A percentile compares a stretch with the other conserved stretches of the same genome.
phyloP scores from a whole-genome alignment of 306 rosid genomes.

The barrel medic (Medicago truncatula) region DNA sequence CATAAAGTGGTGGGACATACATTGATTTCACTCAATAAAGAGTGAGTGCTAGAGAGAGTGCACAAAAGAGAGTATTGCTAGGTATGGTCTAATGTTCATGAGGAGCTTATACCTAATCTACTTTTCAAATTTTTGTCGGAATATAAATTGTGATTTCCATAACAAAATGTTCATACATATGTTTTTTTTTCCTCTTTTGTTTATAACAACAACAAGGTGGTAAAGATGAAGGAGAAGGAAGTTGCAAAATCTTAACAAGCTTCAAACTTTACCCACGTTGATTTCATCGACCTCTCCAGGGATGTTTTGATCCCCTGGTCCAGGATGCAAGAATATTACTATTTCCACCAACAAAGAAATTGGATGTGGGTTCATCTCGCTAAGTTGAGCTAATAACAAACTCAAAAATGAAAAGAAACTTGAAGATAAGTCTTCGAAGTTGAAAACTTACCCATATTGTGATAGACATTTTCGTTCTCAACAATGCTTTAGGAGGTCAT shows the following conservation, averaged over 20 bases:
- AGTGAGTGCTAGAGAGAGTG: too few species aligned
- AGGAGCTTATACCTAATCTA: too few species aligned
- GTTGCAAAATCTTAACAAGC: background rate
- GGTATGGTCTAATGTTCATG: too few species aligned
- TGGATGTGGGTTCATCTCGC: background rate
- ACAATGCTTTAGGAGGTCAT: background rate
- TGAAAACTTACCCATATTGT: conserved; percentile 54
- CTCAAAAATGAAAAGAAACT: background rate
- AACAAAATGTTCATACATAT: too few species aligned
- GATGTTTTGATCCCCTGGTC: background rate
- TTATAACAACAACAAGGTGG: background rate
- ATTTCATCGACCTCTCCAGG: background rate
- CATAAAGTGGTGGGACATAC: too few species aligned
- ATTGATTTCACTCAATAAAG: too few species aligned
- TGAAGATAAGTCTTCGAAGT: background rate
- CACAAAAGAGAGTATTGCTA: too few species aligned
- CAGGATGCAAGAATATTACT: background rate
- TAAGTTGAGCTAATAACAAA: background rate
- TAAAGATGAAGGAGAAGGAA: background rate
- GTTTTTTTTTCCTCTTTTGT: too few species aligned
- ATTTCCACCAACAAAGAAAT: background rate
- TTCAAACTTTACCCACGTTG: background rate
- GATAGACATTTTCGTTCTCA: conserved; percentile 56
- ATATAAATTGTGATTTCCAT: too few species aligned
- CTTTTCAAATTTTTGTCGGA: too few species aligned